Base-by-base conservation (phyloP, 2,329 filamentous ascomycete genomes). In the Fusarium fujikuroi region DNA sequence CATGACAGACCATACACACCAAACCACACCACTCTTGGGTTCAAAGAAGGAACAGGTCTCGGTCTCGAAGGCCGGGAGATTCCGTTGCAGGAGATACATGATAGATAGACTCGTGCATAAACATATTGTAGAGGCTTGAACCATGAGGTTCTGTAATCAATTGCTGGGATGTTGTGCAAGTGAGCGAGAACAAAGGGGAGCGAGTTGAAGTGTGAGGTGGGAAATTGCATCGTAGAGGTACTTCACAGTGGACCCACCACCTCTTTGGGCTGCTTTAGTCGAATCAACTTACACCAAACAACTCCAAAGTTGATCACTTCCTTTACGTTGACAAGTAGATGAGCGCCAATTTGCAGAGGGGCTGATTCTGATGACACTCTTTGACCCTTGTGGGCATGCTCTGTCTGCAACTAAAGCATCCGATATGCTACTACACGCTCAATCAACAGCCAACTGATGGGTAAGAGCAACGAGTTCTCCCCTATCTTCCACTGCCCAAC, bases 21-120 rank as follows among this genome's bases (percentile, higher is more conserved):
- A 36, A 18, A 58, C 52, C 40, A 69, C 60, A 73, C 70, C 70
- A 69, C 63, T 60, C 67, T 61, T 65, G 56, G 50, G 53, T 53
- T 46, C 44, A 58, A 60, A 61, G 47, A 60, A 58, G 69, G 56
- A 59, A 52, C 34, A 34, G 37, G 63, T 46, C 50, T 72, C 69
- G 59, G 58, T 64, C 30, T 36, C 16, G 34, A 59, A 58, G 54
- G 54, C 54, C 42, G 47, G 54, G 66, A 53, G 34, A 36, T 61
- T 34, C 36, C 46, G 23, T 21, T 46, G 32, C 39, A 50, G 30
- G 57, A 57, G 49, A 60, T 46, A 68, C 44, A 68, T 44, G 40
- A 70, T 65, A 69, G 50, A 62, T 65, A 74, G 63, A 72, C 37
- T 64, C 32, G 46, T 56, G 71, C 44, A 65, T 69, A 59, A 46